Base-by-base conservation (phyloP, 1,284 basidiomycete species). In the Peniophora sp. region DNA sequence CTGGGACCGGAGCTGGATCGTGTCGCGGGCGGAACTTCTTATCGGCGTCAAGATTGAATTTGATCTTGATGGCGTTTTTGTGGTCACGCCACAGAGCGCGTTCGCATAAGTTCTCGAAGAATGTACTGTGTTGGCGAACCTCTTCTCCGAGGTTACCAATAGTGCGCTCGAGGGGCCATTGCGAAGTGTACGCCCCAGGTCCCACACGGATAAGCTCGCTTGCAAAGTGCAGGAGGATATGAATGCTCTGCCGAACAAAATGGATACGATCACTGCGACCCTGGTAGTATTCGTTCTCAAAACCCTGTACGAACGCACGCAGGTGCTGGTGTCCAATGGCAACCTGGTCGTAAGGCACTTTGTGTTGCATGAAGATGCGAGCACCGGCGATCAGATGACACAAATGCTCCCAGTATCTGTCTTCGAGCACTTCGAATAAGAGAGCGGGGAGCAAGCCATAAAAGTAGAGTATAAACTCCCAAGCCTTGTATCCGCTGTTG, bases 391-490 rank as follows among this genome's bases (percentile, higher is more conserved):
- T 67, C 12, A 70, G 59, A 24, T 62, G 63, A 57, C 69, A 71
- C 47, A 62, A 67, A 53, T 65, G 53, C 9, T 24, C 49, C 59
- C 59, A 70, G 48, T 69, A 68, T 22, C 47, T 41, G 1, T 52
- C 20, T 0, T 67, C 67, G 2, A 72, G 59, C 15, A 69, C 17
- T 1, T 48, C 51, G 24, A 60, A 55, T 39, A 72, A 56, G 3
- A 71, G 52, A 2, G 51, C 66, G 17, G 70, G 70, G 5, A 62
- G 68, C 6, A 72, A 57, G 0, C 66, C 67, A 57, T 59, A 74
- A 24, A 74, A 18, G 43, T 67, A 72, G 0, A 58, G 50, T 6
- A 58, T 56, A 20, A 52, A 74, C 53, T 74, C 68, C 36, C 57
- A 36, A n/a, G 35, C 35, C 49, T 73, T 73, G 55, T 71, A 73